phyloP scores from a whole-genome alignment of 2,329 filamentous ascomycete genomes.

The Microdochium trichocladiopsis region DNA sequence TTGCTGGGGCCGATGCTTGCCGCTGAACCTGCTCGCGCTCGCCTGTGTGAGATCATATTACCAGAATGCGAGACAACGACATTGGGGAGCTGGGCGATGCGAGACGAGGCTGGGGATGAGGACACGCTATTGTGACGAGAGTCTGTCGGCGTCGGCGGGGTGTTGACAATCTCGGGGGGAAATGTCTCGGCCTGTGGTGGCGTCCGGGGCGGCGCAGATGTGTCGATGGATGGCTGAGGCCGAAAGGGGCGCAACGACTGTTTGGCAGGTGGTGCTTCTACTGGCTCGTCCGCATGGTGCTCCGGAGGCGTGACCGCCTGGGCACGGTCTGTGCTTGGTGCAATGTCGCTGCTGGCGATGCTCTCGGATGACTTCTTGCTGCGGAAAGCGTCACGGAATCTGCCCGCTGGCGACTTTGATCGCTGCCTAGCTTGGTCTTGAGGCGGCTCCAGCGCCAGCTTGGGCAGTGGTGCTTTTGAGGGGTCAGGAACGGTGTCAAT shows the following conservation, averaged over 20 bases:
- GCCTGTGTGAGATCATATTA: conserved; percentile 65
- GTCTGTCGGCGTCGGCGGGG: conserved; percentile 58
- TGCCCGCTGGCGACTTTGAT: conserved; percentile 62
- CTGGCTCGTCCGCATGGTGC: conserved; percentile 10
- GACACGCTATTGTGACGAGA: conserved; percentile 12
- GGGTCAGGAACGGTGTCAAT: background rate
- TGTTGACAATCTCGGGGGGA: conserved; percentile 55
- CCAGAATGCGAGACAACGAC: conserved; percentile 56
- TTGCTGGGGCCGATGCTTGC: conserved; percentile 67
- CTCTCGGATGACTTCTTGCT: conserved; percentile 34
- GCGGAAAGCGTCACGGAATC: conserved; percentile 65
- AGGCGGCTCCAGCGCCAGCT: conserved; percentile 6
- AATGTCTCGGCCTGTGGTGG: conserved; percentile 36
- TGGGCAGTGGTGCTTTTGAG: conserved; percentile 4
- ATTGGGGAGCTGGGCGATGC: conserved; percentile 26
- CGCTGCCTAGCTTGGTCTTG: conserved; percentile 30
- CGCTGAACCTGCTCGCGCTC: conserved; percentile 44
- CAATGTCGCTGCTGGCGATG: conserved; percentile 9
- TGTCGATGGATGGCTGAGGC: conserved; percentile 13
- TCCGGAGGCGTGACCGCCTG: background rate
- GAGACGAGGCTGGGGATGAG: conserved; percentile 15
- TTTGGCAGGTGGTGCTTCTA: conserved; percentile 10
- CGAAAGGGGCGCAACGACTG: conserved; percentile 10
- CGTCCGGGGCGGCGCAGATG: conserved; percentile 31
- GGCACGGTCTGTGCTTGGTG: conserved; percentile 10